Percentiles rank a stretch among this genome's conserved stretches.
Evolutionary conservation across 2,329 filamentous ascomycete species (phyloP).

Genomic region (Bimuria novae-zelandiae): DNA sequence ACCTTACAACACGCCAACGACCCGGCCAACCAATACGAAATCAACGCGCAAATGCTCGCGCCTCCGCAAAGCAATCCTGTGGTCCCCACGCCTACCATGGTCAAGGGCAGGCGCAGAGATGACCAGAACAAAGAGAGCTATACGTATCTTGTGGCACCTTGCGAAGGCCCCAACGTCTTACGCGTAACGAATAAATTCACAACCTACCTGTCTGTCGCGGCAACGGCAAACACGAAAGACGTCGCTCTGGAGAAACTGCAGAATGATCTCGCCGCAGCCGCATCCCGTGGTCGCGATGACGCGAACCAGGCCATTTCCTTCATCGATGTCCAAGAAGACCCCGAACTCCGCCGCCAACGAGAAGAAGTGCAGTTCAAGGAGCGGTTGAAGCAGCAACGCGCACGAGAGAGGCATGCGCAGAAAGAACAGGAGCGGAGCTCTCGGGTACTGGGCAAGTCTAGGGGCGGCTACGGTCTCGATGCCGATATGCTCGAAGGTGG

Average conservation of each 20-base stretch:
- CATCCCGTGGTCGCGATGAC: slow-evolving; percentile 51
- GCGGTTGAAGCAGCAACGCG: slow-evolving; percentile 64
- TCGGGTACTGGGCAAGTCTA: slow-evolving; percentile 55
- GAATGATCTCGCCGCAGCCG: slow-evolving; percentile 67
- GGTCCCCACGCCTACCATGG: slow-evolving; percentile 54
- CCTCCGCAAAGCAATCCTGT: slow-evolving; percentile 58
- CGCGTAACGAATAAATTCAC: slow-evolving; percentile 77
- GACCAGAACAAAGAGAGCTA: slow-evolving; percentile 73
- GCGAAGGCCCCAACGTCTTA: slow-evolving; percentile 69
- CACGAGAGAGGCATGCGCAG: slow-evolving; percentile 69
- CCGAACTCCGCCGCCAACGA: slow-evolving; percentile 73
- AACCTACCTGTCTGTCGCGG: slow-evolving; percentile 70
- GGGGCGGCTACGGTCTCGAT: slow-evolving; percentile 63
- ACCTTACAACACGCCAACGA: slow-evolving; percentile 74
- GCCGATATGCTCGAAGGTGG: slow-evolving; percentile 65
- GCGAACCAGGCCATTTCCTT: slow-evolving; percentile 64
- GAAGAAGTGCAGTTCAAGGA: slow-evolving; percentile 78
- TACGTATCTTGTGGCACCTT: slow-evolving; percentile 75
- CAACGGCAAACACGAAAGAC: slow-evolving; percentile 70
- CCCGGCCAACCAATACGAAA: slow-evolving; percentile 71
- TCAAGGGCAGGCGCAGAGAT: slow-evolving; percentile 30
- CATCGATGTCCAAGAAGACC: slow-evolving; percentile 72
- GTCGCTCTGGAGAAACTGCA: slow-evolving; percentile 72
- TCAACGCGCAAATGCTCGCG: slow-evolving; percentile 71
- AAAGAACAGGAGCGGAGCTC: slow-evolving; percentile 64